Evolutionary conservation across 2,329 filamentous ascomycete genomes (phyloP).

Genomic region (Pezicula radicicola): DNA sequence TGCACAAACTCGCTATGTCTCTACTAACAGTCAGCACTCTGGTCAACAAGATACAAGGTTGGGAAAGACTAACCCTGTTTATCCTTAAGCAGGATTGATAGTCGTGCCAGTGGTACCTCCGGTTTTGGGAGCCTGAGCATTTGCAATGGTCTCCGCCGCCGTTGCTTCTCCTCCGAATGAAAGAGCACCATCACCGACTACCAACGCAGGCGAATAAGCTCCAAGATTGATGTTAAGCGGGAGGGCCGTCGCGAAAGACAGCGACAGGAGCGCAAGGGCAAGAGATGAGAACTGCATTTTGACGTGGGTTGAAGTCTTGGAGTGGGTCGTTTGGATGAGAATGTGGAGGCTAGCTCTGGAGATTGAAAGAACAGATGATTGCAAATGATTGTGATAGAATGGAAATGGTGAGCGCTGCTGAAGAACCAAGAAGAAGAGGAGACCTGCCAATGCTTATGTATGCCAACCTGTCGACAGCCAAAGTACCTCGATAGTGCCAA

Average conservation of each 20-base stretch:
- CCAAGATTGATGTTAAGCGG: slow-evolving; percentile 20
- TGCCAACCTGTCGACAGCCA: not conserved
- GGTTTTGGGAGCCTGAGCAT: too few relatives aligned
- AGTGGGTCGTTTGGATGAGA: not conserved
- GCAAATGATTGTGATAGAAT: not conserved
- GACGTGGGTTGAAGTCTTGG: not conserved
- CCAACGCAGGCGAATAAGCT: slow-evolving; percentile 16
- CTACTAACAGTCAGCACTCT: too few relatives aligned
- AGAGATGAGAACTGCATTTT: slow-evolving; percentile 12
- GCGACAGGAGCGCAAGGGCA: slow-evolving; percentile 6
- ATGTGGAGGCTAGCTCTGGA: not conserved
- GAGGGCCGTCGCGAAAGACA: slow-evolving; percentile 8
- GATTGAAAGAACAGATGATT: not conserved
- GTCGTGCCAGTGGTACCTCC: slow-evolving; percentile 4
- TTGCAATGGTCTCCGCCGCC: not conserved
- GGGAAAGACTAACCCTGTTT: not conserved
- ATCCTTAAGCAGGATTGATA: slow-evolving; percentile 7
- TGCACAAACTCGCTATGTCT: too few relatives aligned
- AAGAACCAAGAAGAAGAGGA: slow-evolving; percentile 1
- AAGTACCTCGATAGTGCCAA: not conserved
- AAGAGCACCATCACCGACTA: slow-evolving; percentile 21
- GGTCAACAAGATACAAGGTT: not conserved
- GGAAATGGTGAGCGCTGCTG: not conserved
- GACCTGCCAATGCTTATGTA: slow-evolving; percentile 2
- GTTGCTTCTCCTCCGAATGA: slow-evolving; percentile 12